Percentiles rank a stretch among this genome's conserved stretches.
Conservation (phyloP, 108 stramenopile genomes). For the Nitzschia sp. region DNA sequence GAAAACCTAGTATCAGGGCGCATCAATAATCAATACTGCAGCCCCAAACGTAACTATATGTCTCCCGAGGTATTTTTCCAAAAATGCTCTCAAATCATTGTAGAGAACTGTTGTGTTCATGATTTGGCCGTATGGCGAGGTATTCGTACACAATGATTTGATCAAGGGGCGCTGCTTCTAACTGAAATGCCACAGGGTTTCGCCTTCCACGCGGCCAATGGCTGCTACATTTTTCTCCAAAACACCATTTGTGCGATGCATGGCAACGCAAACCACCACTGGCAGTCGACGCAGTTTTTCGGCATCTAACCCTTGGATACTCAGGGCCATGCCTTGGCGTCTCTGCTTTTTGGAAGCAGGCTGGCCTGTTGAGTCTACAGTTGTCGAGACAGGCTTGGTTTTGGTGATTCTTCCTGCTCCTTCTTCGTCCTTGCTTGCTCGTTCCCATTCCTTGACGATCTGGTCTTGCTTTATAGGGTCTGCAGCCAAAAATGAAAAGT, state of each 20-base stretch:
- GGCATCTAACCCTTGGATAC: conserved; percentile 5
- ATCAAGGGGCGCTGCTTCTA: conserved; percentile 5
- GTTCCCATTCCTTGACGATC: conserved; percentile 30
- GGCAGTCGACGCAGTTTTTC: conserved; percentile 51
- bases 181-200: conserved; percentile 79
- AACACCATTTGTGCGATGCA: conserved; percentile 83
- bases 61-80: too few relatives aligned
- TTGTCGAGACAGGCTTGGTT: conserved; percentile 8
- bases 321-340: conserved; percentile 17
- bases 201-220: conserved; percentile 75
- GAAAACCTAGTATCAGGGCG: too few relatives aligned
- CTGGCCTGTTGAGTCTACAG: neutral
- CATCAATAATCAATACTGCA: too few relatives aligned
- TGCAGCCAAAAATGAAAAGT: conserved; percentile 69
- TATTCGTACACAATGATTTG: neutral
- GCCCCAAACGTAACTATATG: too few relatives aligned
- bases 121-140: too few relatives aligned
- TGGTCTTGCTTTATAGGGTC: conserved; percentile 16
- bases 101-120: too few relatives aligned
- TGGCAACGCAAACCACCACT: conserved; percentile 86
- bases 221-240: conserved; percentile 73
- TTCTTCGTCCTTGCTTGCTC: neutral
- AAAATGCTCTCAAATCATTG: too few relatives aligned
- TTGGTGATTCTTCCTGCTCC: conserved; percentile 62
- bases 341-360: neutral